phyloP scores from a whole-genome alignment of 768 basidiomycete species.

The Tulasnella sp. region DNA sequence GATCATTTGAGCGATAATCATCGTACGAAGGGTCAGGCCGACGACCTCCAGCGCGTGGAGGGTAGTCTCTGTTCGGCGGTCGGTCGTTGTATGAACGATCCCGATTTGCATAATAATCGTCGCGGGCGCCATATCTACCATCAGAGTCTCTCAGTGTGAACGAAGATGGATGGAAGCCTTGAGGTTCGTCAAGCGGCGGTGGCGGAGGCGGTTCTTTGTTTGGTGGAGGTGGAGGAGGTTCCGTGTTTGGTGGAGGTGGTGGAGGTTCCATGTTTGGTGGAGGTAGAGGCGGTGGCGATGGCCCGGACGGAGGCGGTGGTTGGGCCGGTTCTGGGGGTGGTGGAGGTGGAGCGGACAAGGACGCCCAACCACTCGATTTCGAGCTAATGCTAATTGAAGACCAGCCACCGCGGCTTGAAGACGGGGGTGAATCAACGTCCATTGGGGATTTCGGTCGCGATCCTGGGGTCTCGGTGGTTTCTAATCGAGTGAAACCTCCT shows the following conservation, averaged over 20 bases:
- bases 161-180: neutral
- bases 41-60: neutral
- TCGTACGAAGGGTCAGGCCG: neutral
- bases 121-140: neutral
- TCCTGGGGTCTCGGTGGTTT: slow-evolving; percentile 37
- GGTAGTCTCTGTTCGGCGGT: neutral
- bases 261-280: neutral
- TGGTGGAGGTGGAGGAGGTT: slow-evolving; percentile 13
- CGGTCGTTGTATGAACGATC: neutral
- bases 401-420: neutral
- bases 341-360: slow-evolving; percentile 27
- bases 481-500: slow-evolving; percentile 62
- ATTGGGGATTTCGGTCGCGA: neutral
- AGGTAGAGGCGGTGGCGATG: slow-evolving; percentile 24
- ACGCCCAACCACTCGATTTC: neutral
- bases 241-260: slow-evolving; percentile 11
- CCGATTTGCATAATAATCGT: neutral
- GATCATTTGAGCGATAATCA: neutral
- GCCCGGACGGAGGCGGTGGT: slow-evolving; percentile 17
- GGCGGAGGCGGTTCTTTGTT: neutral
- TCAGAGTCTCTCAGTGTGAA: neutral
- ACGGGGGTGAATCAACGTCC: slow-evolving; percentile 14
- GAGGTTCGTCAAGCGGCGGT: neutral
- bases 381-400: slow-evolving; percentile 18
- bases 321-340: neutral